Percentiles rank a stretch among this genome's conserved stretches.
phyloP scores from a whole-genome alignment of 805 yeast species.

The Trichomonascus vanleenenianus region DNA sequence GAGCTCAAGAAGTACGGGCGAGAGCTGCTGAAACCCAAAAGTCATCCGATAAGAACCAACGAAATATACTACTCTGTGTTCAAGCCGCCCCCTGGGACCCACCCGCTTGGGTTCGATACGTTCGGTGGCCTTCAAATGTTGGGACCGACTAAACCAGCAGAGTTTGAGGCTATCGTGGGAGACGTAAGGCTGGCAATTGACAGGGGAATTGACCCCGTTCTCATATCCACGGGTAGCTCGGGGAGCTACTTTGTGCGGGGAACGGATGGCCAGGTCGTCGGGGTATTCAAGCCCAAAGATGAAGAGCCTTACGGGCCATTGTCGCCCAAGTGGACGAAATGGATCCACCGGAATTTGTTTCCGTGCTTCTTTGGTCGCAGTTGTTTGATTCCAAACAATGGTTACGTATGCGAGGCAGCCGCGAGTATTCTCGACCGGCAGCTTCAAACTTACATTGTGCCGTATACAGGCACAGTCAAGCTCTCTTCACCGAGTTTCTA shows the following conservation, averaged over 20 bases:
- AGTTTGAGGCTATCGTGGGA: conserved; percentile 37
- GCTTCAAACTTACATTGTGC: conserved; percentile 52
- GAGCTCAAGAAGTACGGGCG: background rate
- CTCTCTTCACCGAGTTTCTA: conserved; percentile 45
- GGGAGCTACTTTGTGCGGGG: conserved; percentile 58
- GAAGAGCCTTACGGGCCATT: conserved; percentile 77
- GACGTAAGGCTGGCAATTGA: conserved; percentile 41
- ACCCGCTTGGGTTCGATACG: conserved; percentile 24
- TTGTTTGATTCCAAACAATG: conserved; percentile 64
- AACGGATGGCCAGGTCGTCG: conserved; percentile 34
- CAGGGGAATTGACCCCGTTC: conserved; percentile 37
- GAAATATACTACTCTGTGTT: conserved; percentile 53
- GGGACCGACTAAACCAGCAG: conserved; percentile 21
- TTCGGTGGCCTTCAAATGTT: conserved; percentile 22
- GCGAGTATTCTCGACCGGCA: conserved; percentile 60
- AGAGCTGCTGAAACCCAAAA: background rate
- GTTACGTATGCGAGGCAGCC: conserved; percentile 65
- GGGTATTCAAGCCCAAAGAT: conserved; percentile 70
- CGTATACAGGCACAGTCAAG: conserved; percentile 52
- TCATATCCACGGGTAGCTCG: conserved; percentile 60
- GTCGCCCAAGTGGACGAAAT: conserved; percentile 73
- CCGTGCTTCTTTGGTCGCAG: conserved; percentile 73
- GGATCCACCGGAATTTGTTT: conserved; percentile 66
- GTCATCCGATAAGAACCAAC: background rate
- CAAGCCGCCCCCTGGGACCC: conserved; percentile 31